A percentile compares a stretch with the other conserved stretches of the same genome.
These are phyloP conservation scores for Arabidopsis thaliana DNA, from an alignment of 345 rosid genomes.

Conservation along the genomic window DNA sequence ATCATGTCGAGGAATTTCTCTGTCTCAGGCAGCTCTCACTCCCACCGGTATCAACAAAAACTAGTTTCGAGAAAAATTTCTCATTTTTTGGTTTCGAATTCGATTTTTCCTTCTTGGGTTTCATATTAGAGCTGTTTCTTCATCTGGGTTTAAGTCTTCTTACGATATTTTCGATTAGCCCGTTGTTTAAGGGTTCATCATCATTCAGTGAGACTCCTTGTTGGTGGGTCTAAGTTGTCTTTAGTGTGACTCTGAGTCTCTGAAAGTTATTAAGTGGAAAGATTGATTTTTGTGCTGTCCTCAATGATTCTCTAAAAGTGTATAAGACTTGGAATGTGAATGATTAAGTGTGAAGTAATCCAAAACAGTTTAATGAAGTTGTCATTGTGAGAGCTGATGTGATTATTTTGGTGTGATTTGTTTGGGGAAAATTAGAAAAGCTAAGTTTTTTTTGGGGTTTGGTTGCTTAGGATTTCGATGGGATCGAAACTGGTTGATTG, in stretches of 20 bases:
- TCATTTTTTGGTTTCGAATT: not conserved
- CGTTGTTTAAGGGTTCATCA: not conserved
- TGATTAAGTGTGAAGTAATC: not conserved
- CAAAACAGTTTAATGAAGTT: not conserved
- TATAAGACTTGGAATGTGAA: not conserved
- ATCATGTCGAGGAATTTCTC: conserved; percentile 82
- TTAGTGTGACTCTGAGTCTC: not conserved
- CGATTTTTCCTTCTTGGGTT: not conserved
- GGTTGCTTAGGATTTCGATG: conserved; percentile 70
- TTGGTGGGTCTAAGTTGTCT: not conserved
- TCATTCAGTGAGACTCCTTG: not conserved
- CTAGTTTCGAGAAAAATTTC: not conserved
- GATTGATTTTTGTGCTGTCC: not conserved
- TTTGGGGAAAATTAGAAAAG: not conserved
- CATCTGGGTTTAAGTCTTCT: conserved; percentile 1
- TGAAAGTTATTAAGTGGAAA: not conserved
- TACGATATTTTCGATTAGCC: not conserved
- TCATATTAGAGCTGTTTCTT: not conserved
- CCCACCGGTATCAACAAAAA: conserved; percentile 60
- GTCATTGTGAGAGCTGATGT: not conserved
- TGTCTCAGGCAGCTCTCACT: conserved; percentile 70
- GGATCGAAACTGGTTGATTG: conserved; percentile 89
- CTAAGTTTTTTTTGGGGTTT: not conserved
- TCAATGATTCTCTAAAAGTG: not conserved
- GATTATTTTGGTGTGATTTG: not conserved